Base-by-base conservation (phyloP, 108 stramenopile species). In the Cyclotella sp. region DNA sequence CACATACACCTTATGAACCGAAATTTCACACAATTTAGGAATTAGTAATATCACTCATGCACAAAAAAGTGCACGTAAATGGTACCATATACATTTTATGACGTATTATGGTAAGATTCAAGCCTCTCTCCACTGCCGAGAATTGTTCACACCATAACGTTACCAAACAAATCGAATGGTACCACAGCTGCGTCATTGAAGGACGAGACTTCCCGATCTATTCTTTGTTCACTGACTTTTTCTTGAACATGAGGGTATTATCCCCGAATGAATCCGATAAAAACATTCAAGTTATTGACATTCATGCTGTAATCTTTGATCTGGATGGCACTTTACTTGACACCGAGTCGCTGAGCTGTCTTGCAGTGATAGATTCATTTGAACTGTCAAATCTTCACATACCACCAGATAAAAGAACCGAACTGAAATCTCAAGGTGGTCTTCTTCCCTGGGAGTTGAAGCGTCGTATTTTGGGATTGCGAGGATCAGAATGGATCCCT, bases 321-420 rank as follows among this genome's bases (percentile, higher is more conserved):
- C 63, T 94, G 26, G 93, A 94, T 51, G 93, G 93, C 14, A 94
- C 93, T 3, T 73, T 94, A 41, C 79, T 94, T 58, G 93, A 94
- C 70, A 94, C 93, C 18, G 93, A 92, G 79, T 51, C 80, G 10
- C 63, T 86, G 13, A 85, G 85, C 72, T 87, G 88, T 78, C 84
- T 77, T 47, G 91, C 91, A 0, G 74, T 94, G 0, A 70, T 92
- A 18, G 53, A 83, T 39, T 87, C 89, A 11, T 89, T 90, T 67
- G 84, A 46, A 73, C 41, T 60, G 22, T 27, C 70, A 28, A 43
- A 75, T 63, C 41, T 78, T 19, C 26, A 51, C 62, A 46, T 81
- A 66, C 64, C 68, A 22, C 21, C 69, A 52, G 44, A 49, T 39
- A 81, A 70, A 47, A 63, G 78, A 45, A 58, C 45, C 29, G 41